Evolutionary conservation across 73 alveolate species (phyloP).

Genomic region (Paraurostyla sp.): DNA sequence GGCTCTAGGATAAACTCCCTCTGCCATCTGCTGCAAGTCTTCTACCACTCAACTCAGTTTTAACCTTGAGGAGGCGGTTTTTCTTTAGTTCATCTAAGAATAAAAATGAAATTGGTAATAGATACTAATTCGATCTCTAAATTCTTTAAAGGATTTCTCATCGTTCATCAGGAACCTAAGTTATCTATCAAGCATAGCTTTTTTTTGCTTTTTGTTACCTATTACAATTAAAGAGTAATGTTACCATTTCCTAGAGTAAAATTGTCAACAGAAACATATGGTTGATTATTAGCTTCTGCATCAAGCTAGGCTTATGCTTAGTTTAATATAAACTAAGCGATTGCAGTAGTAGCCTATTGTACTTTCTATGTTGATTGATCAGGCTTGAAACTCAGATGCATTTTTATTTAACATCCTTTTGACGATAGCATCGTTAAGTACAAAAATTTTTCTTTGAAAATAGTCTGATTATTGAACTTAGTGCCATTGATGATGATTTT

Average conservation of each 20-base stretch:
- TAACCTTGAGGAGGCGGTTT: not conserved
- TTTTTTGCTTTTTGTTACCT: constrained; percentile 16
- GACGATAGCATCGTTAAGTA: not conserved
- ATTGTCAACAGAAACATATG: too few relatives aligned
- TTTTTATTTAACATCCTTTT: not conserved
- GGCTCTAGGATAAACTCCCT: not conserved
- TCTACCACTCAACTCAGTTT: not conserved
- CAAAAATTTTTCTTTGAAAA: constrained; percentile 28
- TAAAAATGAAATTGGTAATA: not conserved
- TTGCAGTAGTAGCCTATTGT: not conserved
- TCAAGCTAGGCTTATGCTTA: too few relatives aligned
- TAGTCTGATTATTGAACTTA: not conserved
- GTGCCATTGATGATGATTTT: constrained; percentile 21
- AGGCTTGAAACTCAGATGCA: not conserved
- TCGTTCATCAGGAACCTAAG: constrained; percentile 21
- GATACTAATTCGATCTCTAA: constrained; percentile 28
- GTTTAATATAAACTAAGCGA: not conserved
- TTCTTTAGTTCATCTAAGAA: constrained; percentile 34
- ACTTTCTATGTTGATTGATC: not conserved
- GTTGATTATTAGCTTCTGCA: not conserved
- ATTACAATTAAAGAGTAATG: too few relatives aligned
- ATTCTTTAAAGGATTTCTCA: constrained; percentile 35
- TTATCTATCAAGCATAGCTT: not conserved
- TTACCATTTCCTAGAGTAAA: not conserved
- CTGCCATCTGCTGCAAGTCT: not conserved